Evolutionary conservation across 495 filamentous ascomycete species (phyloP).

Genomic region (Penicillium cosmopolitanum): DNA sequence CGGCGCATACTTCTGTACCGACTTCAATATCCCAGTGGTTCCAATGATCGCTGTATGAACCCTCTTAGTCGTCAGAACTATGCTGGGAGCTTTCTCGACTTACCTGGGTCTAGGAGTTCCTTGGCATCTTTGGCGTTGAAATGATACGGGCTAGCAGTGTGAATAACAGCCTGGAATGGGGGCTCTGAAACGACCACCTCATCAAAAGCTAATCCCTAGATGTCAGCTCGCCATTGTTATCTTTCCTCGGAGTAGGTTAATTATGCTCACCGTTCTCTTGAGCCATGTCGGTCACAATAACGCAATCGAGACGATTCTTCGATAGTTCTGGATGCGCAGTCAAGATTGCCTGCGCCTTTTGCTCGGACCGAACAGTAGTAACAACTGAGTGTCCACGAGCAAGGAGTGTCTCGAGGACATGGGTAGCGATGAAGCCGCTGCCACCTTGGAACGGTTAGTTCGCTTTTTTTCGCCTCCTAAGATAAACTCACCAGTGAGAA

Average conservation of each 20-base stretch:
- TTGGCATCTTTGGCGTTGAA: slow-evolving; percentile 43
- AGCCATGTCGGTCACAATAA: slow-evolving; percentile 77
- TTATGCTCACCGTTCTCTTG: slow-evolving; percentile 18
- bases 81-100: background rate
- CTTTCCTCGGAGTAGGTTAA: background rate
- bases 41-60: slow-evolving; percentile 44
- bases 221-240: no score
- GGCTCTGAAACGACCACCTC: slow-evolving; percentile 64
- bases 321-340: slow-evolving; percentile 56
- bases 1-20: slow-evolving; percentile 47
- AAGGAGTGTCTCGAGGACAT: slow-evolving; percentile 72
- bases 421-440: slow-evolving; percentile 69
- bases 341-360: slow-evolving; percentile 70
- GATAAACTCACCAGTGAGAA: slow-evolving; percentile 18
- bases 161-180: slow-evolving; percentile 73
- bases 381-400: slow-evolving; percentile 67
- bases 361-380: slow-evolving; percentile 74
- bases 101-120: slow-evolving; percentile 38
- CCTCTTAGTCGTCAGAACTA: background rate
- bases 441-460: slow-evolving; percentile 39
- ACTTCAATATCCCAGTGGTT: slow-evolving; percentile 49
- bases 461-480: background rate
- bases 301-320: slow-evolving; percentile 64
- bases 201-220: slow-evolving; percentile 53
- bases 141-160: slow-evolving; percentile 77